Percentiles rank a stretch among this genome's conserved stretches.
Evolutionary conservation across 2,329 filamentous ascomycete species (phyloP).

Genomic region (Fusarium piperis): DNA sequence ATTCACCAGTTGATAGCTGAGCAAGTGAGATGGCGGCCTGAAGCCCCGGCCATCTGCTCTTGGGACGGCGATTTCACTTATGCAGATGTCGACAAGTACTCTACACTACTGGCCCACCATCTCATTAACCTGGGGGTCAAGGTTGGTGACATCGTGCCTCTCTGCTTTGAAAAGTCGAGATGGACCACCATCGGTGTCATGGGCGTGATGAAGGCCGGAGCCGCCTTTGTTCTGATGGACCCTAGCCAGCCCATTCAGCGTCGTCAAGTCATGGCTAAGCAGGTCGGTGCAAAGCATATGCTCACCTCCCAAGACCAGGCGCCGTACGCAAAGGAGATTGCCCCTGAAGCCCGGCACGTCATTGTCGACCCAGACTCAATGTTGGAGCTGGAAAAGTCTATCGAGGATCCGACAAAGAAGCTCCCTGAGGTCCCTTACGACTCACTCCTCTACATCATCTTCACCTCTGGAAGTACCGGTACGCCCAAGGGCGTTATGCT

Average conservation of each 20-base stretch:
- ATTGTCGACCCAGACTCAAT: slow-evolving; percentile 26
- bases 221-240: slow-evolving; percentile 47
- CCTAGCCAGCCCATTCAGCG: slow-evolving; percentile 38
- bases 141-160: slow-evolving; percentile 41
- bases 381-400: slow-evolving; percentile 22
- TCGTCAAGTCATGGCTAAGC: slow-evolving; percentile 35
- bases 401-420: slow-evolving; percentile 18
- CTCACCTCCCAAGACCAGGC: slow-evolving; percentile 33
- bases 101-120: slow-evolving; percentile 38
- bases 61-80: slow-evolving; percentile 48
- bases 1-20: slow-evolving; percentile 41
- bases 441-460: slow-evolving; percentile 65
- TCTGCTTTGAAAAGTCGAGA: slow-evolving; percentile 47
- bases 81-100: slow-evolving; percentile 33
- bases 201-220: slow-evolving; percentile 47
- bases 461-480: slow-evolving; percentile 72
- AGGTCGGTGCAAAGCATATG: slow-evolving; percentile 32
- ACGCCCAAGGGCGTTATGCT: slow-evolving; percentile 70
- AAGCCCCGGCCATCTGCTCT: slow-evolving; percentile 42
- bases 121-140: slow-evolving; percentile 36
- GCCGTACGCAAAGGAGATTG: slow-evolving; percentile 26
- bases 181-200: slow-evolving; percentile 45
- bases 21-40: slow-evolving; percentile 34
- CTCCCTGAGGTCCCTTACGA: slow-evolving; percentile 54
- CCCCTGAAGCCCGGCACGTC: slow-evolving; percentile 29